These are phyloP conservation scores for Aspergillus quadricinctus DNA, from an alignment of 2,329 filamentous ascomycete species.

Conservation along the genomic window DNA sequence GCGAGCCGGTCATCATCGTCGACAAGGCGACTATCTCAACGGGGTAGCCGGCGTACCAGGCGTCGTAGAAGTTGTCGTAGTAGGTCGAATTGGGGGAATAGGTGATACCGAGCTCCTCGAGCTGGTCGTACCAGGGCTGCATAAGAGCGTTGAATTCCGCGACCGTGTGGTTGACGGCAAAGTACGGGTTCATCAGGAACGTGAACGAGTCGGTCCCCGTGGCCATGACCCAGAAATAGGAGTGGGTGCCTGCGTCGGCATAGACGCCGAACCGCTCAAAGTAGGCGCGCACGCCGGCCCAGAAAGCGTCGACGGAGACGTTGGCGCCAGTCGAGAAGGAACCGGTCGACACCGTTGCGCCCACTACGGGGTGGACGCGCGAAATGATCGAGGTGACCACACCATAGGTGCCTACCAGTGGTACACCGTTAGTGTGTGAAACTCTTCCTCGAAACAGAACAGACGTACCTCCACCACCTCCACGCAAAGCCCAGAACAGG, in stretches of 20 bases:
- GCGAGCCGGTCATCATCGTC: constrained; percentile 23
- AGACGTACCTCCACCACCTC: constrained; percentile 49
- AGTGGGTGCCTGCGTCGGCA: constrained; percentile 28
- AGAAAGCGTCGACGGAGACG: constrained; percentile 26
- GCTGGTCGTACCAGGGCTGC: constrained; percentile 23
- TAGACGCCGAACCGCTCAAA: constrained; percentile 21
- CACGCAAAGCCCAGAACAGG: constrained; percentile 61
- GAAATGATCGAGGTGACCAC: constrained; percentile 27
- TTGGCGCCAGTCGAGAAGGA: constrained; percentile 19
- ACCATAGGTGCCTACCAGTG: constrained; percentile 28
- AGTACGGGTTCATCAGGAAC: constrained; percentile 27
- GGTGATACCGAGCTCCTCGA: constrained; percentile 20
- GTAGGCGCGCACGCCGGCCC: constrained; percentile 24
- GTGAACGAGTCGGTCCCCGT: constrained; percentile 24
- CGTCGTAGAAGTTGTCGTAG: constrained; percentile 25
- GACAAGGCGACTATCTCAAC: constrained; percentile 20
- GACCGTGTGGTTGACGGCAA: constrained; percentile 24
- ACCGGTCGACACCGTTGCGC: constrained; percentile 25
- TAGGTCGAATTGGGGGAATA: constrained; percentile 22
- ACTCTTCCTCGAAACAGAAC: too few relatives aligned
- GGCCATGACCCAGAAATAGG: constrained; percentile 28
- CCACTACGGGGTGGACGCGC: constrained; percentile 23
- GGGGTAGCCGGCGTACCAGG: constrained; percentile 25
- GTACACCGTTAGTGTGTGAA: not conserved
- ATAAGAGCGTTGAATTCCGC: constrained; percentile 23